Evolutionary conservation across 2,329 filamentous ascomycete genomes (phyloP).

Genomic region (Calonectria hongkongensis): DNA sequence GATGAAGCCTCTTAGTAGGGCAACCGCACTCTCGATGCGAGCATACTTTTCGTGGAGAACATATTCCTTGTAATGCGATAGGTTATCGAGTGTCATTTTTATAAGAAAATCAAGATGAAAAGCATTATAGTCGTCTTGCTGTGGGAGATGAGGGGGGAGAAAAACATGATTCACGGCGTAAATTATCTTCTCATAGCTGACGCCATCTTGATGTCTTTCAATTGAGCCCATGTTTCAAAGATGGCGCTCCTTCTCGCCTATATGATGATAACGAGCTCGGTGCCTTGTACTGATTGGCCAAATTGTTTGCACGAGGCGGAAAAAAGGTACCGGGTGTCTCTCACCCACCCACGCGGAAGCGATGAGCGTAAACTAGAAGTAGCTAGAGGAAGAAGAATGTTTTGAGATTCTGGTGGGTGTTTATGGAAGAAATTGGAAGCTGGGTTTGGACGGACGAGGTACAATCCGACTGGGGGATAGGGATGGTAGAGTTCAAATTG

Average conservation of each 20-base stretch:
- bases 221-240: background rate
- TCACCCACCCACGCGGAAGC: no score
- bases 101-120: background rate
- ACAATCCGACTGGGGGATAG: no score
- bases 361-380: no score
- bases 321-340: no score
- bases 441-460: no score
- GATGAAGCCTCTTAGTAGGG: background rate
- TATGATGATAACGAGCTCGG: no score
- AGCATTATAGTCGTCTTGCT: background rate
- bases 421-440: no score
- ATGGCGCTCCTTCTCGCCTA: background rate
- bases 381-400: no score
- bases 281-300: no score
- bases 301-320: no score
- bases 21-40: background rate
- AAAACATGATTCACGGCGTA: background rate
- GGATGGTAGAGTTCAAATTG: background rate
- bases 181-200: background rate
- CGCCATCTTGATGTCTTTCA: background rate
- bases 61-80: background rate
- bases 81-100: background rate
- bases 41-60: background rate
- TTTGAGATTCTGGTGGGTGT: no score
- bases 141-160: background rate